A percentile compares a stretch with the other conserved stretches of the same genome.
Evolutionary conservation across 2,329 filamentous ascomycete genomes (phyloP).

Genomic region (Penicillium sp.): DNA sequence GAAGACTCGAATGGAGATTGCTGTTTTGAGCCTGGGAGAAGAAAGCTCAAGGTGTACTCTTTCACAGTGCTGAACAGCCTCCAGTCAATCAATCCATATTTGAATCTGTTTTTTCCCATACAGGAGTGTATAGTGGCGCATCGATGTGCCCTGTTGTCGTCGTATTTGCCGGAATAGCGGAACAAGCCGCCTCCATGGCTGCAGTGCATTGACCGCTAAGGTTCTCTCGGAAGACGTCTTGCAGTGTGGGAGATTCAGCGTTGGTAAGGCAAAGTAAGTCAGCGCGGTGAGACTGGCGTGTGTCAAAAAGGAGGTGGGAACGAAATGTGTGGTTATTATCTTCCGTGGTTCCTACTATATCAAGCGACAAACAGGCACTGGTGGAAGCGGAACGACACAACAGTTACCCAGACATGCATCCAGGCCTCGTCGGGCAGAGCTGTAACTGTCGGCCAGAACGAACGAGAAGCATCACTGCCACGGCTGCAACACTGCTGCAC

Average conservation of each 20-base stretch:
- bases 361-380: not conserved
- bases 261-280: not conserved
- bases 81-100: not conserved
- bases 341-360: not conserved
- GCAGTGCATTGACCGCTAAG: not conserved
- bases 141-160: not conserved
- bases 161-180: not conserved
- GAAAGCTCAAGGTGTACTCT: not conserved
- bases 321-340: conserved; percentile 1
- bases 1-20: not conserved
- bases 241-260: not conserved
- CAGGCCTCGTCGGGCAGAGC: not conserved
- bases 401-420: not conserved
- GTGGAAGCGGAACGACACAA: not conserved
- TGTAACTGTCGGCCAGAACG: not conserved
- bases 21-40: not conserved
- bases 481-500: not conserved
- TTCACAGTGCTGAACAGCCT: not conserved
- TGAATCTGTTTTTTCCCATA: not conserved
- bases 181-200: not conserved
- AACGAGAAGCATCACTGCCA: not conserved
- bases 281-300: too few species aligned
- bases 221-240: not conserved
- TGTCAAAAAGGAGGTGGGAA: too few species aligned
- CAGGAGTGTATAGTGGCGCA: not conserved